Evolutionary conservation across 306 rosid species (phyloP).

Genomic region (Begonia masoniana): DNA sequence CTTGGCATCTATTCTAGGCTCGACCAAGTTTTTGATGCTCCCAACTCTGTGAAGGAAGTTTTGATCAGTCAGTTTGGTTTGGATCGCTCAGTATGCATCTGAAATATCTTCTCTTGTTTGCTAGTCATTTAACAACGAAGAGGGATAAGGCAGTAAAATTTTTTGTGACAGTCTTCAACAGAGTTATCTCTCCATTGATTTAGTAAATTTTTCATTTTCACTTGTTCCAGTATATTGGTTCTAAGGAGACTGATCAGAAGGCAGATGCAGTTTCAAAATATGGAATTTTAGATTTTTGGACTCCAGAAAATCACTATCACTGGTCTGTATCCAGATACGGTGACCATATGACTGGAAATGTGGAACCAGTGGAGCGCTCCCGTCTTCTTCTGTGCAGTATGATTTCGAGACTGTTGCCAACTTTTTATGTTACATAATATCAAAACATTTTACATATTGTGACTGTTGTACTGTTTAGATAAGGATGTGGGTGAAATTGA

Average conservation of each 20-base stretch:
- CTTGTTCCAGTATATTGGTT: slow-evolving; percentile 63
- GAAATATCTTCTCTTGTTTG: slow-evolving; percentile 5
- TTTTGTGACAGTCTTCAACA: neutral
- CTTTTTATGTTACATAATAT: too few relatives aligned
- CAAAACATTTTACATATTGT: neutral
- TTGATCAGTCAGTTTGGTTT: slow-evolving; percentile 51
- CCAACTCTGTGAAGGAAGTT: slow-evolving; percentile 76
- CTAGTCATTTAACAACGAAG: neutral
- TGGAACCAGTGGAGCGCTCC: slow-evolving; percentile 44
- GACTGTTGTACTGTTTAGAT: slow-evolving; percentile 30
- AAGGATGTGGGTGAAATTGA: slow-evolving; percentile 61
- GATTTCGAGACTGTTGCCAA: slow-evolving; percentile 5
- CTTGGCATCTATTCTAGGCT: slow-evolving; percentile 72
- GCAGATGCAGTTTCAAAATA: slow-evolving; percentile 50
- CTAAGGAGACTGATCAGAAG: slow-evolving; percentile 60
- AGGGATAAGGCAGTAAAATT: too few relatives aligned
- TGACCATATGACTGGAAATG: slow-evolving; percentile 55
- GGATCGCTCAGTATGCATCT: slow-evolving; percentile 58
- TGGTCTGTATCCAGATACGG: slow-evolving; percentile 87
- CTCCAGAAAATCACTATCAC: slow-evolving; percentile 76
- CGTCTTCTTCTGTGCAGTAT: slow-evolving; percentile 51
- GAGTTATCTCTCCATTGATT: neutral
- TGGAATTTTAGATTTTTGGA: slow-evolving; percentile 74
- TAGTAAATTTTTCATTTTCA: slow-evolving; percentile 4
- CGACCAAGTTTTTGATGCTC: slow-evolving; percentile 92